These are phyloP conservation scores for Saturnispora diversa DNA, from an alignment of 805 yeast genomes.

Conservation along the genomic window DNA sequence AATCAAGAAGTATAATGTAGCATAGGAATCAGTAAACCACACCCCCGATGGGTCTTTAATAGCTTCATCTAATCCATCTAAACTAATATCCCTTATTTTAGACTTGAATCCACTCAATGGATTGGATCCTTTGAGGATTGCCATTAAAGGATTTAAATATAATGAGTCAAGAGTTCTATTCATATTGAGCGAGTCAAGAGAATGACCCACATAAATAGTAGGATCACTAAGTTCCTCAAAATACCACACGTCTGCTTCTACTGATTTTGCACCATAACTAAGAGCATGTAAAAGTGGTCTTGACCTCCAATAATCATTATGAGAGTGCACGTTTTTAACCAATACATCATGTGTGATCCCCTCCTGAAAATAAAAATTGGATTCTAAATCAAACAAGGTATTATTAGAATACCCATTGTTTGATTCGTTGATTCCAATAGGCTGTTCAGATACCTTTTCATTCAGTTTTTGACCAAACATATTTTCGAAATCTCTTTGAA, in stretches of 20 bases:
- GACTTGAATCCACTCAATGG: conserved; percentile 15
- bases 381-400: conserved; percentile 1
- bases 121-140: conserved; percentile 44
- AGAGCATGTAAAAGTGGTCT: conserved; percentile 43
- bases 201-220: conserved; percentile 55
- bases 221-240: conserved; percentile 29
- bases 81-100: conserved; percentile 1
- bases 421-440: conserved; percentile 2
- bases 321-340: conserved; percentile 39
- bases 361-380: conserved; percentile 6
- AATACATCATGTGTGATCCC: conserved; percentile 22
- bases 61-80: conserved; percentile 5
- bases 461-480: too few species aligned
- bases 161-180: conserved; percentile 39
- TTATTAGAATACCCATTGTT: conserved; percentile 1
- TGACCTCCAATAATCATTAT: conserved; percentile 50
- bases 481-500: too few species aligned
- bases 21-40: conserved; percentile 36
- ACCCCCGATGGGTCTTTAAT: conserved; percentile 19
- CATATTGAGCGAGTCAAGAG: conserved; percentile 37
- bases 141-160: conserved; percentile 46
- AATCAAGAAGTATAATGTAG: conserved; percentile 52
- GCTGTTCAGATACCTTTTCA: too few species aligned
- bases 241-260: conserved; percentile 51
- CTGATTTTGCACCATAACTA: conserved; percentile 38